A percentile compares a stretch with the other conserved stretches of the same genome.
Conservation (phyloP, 257 asterid species). For the Lithospermum erythrorhizon region DNA sequence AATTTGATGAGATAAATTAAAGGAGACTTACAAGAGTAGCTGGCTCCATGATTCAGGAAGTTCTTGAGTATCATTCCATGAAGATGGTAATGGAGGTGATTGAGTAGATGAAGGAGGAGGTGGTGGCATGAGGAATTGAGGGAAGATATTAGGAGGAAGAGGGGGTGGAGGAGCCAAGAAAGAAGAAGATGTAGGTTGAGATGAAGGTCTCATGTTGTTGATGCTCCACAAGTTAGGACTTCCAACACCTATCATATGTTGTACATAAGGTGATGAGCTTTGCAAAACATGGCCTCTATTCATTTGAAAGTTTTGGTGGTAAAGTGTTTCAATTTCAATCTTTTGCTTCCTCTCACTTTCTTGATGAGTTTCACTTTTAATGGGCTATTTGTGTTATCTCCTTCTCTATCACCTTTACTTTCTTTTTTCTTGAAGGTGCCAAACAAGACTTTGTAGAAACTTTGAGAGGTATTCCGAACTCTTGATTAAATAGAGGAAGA, state of each 20-base stretch:
- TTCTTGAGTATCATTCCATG: constrained; percentile 41
- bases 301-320: constrained; percentile 17
- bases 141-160: constrained; percentile 23
- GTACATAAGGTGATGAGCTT: constrained; percentile 46
- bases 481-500: constrained; percentile 45
- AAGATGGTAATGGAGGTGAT: constrained; percentile 13
- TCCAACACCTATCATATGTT: constrained; percentile 43
- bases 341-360: not conserved
- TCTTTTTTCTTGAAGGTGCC: constrained; percentile 25
- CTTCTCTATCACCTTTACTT: not conserved
- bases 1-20: not conserved
- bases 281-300: constrained; percentile 40
- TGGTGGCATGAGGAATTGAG: constrained; percentile 19
- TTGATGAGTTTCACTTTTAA: constrained; percentile 7
- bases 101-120: constrained; percentile 8
- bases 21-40: constrained; percentile 37
- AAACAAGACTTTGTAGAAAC: constrained; percentile 34
- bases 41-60: constrained; percentile 69
- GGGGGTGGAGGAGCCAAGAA: constrained; percentile 18
- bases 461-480: constrained; percentile 31
- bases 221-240: constrained; percentile 50
- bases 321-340: constrained; percentile 2
- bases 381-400: constrained; percentile 1
- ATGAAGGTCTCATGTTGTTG: constrained; percentile 29
- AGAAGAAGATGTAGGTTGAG: constrained; percentile 14